Base-by-base conservation (phyloP, 345 rosid genomes). In the Rhizophora apiculata region DNA sequence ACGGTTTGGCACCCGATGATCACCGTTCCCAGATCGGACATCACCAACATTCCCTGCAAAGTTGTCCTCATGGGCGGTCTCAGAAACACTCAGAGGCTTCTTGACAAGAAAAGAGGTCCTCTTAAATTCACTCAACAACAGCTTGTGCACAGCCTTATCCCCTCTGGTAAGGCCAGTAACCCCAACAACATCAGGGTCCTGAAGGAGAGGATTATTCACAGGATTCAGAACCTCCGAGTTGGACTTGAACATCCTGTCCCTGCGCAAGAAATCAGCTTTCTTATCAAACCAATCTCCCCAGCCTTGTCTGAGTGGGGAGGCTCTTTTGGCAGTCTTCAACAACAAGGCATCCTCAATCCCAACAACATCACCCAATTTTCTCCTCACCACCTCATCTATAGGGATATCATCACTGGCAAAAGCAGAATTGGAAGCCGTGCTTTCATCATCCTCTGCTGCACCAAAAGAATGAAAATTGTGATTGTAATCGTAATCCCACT, bases 251-350 rank as follows among this genome's bases (percentile, higher is more conserved):
- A 92, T 87, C 75, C 80, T 72, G 80, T 90, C 97, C 81, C 85
- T 89, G 78, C 87, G 85, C 84, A 95, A 79, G 68, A 95, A 92
- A 37, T 89, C 96, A 24, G 93, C 78, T 74, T 95, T 95, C 80
- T 89, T 94, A 59, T 94, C 93, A 76, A 95, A 92, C 97, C 99
- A 92, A 67, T 87, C 96, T 1, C 98, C 96, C 99, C 99, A 95
- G 24, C 89, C 96, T 69, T 88, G 86, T 68, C 98, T 85, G 72
- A 95, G 72, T 1, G 95, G 89, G 1, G 93, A 91, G 15, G 60
- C 82, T 21, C 79, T 79, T 79, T 77, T 84, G 34, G 87, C 88
- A 1, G 52, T 54, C 75, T 90, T 95, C 75, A 92, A 59, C 82
- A 95, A 20, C 63, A 92, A 81, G 3, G 88, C 93, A 54, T 92